Percentiles rank a stretch among this genome's conserved stretches.
Conservation (phyloP, 306 rosid genomes). For the Cercis canadensis region DNA sequence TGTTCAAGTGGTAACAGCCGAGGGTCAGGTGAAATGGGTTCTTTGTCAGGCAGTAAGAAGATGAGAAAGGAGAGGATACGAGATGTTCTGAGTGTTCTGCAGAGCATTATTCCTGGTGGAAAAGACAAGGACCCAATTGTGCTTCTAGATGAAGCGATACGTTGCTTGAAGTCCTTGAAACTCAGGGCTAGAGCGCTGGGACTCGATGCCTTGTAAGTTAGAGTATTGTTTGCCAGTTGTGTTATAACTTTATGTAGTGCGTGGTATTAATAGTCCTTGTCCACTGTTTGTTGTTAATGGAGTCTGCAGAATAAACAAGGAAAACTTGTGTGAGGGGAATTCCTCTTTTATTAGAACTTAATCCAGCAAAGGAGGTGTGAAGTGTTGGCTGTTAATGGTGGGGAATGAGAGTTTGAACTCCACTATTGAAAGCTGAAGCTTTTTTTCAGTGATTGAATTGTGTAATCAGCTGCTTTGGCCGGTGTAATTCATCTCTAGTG, state of each 20-base stretch:
- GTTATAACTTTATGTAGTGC: slow-evolving; percentile 17
- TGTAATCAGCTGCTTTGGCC: slow-evolving; percentile 41
- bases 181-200: slow-evolving; percentile 67
- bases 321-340: slow-evolving; percentile 2
- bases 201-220: slow-evolving; percentile 51
- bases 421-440: not conserved
- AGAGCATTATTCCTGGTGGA: slow-evolving; percentile 78
- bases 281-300: slow-evolving; percentile 23
- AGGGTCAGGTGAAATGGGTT: slow-evolving; percentile 49
- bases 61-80: slow-evolving; percentile 75
- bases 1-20: slow-evolving; percentile 53
- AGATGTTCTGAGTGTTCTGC: slow-evolving; percentile 70
- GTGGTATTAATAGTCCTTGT: slow-evolving; percentile 29
- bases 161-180: slow-evolving; percentile 74
- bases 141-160: slow-evolving; percentile 88
- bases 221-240: slow-evolving; percentile 5
- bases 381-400: slow-evolving; percentile 17
- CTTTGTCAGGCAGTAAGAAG: slow-evolving; percentile 53
- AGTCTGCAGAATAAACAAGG: slow-evolving; percentile 49
- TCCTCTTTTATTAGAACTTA: not conserved
- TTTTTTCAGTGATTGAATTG: slow-evolving; percentile 41
- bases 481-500: slow-evolving; percentile 33
- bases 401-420: slow-evolving; percentile 23
- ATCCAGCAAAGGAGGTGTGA: slow-evolving; percentile 12
- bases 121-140: slow-evolving; percentile 68